Evolutionary conservation across 352 stramenopile species (phyloP).

Genomic region (Hyaloperonospora brassicae): DNA sequence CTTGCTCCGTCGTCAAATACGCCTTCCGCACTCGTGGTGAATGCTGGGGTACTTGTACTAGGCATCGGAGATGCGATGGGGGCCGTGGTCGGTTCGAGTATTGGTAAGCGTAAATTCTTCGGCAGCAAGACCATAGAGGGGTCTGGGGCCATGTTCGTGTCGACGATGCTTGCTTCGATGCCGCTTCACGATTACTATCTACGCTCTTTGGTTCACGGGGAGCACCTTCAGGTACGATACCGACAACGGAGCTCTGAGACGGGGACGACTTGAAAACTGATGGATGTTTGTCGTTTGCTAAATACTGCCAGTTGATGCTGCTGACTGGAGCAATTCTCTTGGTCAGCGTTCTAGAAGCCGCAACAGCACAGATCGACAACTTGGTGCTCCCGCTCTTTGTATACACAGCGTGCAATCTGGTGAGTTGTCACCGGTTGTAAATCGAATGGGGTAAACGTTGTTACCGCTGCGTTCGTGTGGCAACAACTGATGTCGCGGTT

Average conservation of each 20-base stretch:
- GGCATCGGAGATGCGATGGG: conserved; percentile 76
- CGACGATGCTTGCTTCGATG: conserved; percentile 45
- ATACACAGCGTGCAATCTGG: conserved; percentile 44
- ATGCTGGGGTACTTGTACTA: conserved; percentile 61
- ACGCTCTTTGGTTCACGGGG: conserved; percentile 12
- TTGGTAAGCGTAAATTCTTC: conserved; percentile 43
- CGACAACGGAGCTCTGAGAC: not conserved
- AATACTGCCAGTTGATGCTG: conserved; percentile 6
- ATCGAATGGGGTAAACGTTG: too few species aligned
- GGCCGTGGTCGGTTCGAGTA: conserved; percentile 46
- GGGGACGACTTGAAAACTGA: not conserved
- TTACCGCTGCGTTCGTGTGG: too few species aligned
- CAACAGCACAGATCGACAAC: conserved; percentile 79
- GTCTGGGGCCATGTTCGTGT: conserved; percentile 47
- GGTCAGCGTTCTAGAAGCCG: conserved; percentile 58
- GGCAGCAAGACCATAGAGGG: conserved; percentile 63
- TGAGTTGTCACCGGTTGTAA: conserved; percentile 29
- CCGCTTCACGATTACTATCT: conserved; percentile 38
- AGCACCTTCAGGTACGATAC: conserved; percentile 30
- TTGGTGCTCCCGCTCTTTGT: conserved; percentile 71
- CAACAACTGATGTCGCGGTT: too few species aligned
- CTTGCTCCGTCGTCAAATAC: conserved; percentile 20
- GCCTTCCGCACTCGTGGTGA: conserved; percentile 30
- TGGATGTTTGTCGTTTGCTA: not conserved
- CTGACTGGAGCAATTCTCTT: conserved; percentile 27